A percentile compares a stretch with the other conserved stretches of the same genome.
These are phyloP conservation scores for Podospora fimiseda DNA, from an alignment of 495 filamentous ascomycete genomes.

Conservation along the genomic window DNA sequence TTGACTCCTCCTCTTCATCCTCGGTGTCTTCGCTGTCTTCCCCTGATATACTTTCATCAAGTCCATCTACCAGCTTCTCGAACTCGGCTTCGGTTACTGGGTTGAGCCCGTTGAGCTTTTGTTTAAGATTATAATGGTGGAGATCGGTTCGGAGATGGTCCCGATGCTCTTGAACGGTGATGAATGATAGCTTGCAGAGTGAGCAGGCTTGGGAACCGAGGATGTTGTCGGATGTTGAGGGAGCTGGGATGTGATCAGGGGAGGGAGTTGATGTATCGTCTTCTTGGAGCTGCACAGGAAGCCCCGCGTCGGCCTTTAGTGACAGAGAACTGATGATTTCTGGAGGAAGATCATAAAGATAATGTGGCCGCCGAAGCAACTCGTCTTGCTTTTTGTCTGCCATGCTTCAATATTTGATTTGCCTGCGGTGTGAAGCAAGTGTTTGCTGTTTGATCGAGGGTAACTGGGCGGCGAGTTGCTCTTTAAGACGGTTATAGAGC, in stretches of 20 bases:
- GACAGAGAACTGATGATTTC: constrained; percentile 67
- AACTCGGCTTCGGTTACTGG: constrained; percentile 74
- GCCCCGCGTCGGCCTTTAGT: constrained; percentile 44
- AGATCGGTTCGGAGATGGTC: constrained; percentile 85
- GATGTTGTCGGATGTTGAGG: constrained; percentile 25
- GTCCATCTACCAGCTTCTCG: constrained; percentile 69
- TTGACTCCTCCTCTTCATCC: constrained; percentile 40
- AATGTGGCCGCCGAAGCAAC: constrained; percentile 36
- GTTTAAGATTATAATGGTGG: constrained; percentile 91
- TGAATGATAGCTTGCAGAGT: constrained; percentile 67
- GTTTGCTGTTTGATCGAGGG: background rate
- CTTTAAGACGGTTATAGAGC: background rate
- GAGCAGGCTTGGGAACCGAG: constrained; percentile 70
- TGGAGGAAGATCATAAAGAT: constrained; percentile 78
- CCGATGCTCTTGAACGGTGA: constrained; percentile 72
- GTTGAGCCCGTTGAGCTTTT: constrained; percentile 63
- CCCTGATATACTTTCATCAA: constrained; percentile 89
- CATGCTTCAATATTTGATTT: background rate
- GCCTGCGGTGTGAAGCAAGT: background rate
- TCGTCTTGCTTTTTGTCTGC: constrained; percentile 34
- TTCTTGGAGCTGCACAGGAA: constrained; percentile 22
- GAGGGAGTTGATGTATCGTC: constrained; percentile 16
- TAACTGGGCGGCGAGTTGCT: background rate
- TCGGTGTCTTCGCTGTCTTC: constrained; percentile 54
- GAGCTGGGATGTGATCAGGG: constrained; percentile 33